These are phyloP conservation scores for Verticillium albo-atrum DNA, from an alignment of 2,329 filamentous ascomycete genomes.

Conservation along the genomic window DNA sequence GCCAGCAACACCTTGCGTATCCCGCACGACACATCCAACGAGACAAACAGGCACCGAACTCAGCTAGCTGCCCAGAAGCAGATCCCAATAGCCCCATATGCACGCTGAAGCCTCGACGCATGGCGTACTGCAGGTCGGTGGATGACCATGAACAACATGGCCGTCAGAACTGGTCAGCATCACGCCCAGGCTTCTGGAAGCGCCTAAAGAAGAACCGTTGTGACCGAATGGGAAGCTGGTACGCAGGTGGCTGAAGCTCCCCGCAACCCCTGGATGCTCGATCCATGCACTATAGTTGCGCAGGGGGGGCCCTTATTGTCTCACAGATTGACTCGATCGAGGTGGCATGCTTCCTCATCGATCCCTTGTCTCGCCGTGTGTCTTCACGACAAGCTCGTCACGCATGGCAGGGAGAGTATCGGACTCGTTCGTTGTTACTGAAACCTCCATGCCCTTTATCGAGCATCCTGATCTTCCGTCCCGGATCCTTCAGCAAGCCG, in stretches of 20 bases:
- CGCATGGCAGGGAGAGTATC: not conserved
- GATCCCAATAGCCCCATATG: not conserved
- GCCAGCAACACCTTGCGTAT: not conserved
- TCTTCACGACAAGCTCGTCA: not conserved
- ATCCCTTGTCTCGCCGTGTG: not conserved
- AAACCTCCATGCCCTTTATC: not conserved
- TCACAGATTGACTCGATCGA: too few relatives aligned
- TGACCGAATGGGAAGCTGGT: not conserved
- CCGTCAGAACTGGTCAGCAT: not conserved
- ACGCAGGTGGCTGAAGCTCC: not conserved
- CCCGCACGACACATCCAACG: not conserved
- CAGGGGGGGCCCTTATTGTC: too few relatives aligned
- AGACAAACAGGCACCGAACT: not conserved
- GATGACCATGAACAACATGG: not conserved
- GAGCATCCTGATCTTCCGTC: not conserved
- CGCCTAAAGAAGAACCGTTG: not conserved
- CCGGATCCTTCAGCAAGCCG: not conserved
- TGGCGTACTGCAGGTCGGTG: conserved; percentile 3
- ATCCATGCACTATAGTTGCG: too few relatives aligned
- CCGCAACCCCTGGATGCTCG: not conserved
- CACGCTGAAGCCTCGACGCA: conserved; percentile 6
- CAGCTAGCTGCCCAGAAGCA: not conserved
- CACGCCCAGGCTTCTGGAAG: not conserved
- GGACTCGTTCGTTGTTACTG: not conserved
- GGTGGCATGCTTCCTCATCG: not conserved